Conservation (phyloP, 208 protist genomes). For the Trichomonas tenax region DNA sequence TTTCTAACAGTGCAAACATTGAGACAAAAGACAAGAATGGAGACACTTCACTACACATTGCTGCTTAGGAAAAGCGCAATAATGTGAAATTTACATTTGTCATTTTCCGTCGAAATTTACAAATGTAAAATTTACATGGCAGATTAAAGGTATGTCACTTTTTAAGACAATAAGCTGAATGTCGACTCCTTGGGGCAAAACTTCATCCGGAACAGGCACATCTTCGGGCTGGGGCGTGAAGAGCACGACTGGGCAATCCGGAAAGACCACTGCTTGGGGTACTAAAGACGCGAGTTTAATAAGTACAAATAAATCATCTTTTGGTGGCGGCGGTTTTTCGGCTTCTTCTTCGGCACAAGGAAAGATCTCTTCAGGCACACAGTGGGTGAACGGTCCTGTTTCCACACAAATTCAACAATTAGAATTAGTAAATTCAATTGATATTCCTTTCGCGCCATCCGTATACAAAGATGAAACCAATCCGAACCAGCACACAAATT, state of each 20-base stretch:
- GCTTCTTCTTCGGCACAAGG: not conserved
- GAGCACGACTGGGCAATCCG: not conserved
- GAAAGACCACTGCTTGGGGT: not conserved
- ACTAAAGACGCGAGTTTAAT: not conserved
- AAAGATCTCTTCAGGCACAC: not conserved
- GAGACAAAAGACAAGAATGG: too few species aligned
- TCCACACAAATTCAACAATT: not conserved
- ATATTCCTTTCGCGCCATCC: not conserved
- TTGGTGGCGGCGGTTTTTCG: not conserved
- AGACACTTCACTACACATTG: too few species aligned
- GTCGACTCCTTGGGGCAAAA: too few species aligned
- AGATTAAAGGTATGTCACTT: too few species aligned
- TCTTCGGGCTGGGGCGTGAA: not conserved
- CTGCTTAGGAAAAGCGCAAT: too few species aligned
- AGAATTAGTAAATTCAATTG: not conserved
- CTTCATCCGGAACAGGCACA: too few species aligned
- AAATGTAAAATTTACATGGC: too few species aligned
- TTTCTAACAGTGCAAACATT: too few species aligned
- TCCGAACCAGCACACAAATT: not conserved
- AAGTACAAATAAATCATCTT: not conserved
- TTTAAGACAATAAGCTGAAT: too few species aligned
- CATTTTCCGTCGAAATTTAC: too few species aligned
- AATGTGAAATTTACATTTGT: too few species aligned
- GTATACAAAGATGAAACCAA: not conserved
- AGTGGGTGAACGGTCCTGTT: not conserved